Evolutionary conservation across 2,329 filamentous ascomycete species (phyloP).

Genomic region (Claviceps paspali): DNA sequence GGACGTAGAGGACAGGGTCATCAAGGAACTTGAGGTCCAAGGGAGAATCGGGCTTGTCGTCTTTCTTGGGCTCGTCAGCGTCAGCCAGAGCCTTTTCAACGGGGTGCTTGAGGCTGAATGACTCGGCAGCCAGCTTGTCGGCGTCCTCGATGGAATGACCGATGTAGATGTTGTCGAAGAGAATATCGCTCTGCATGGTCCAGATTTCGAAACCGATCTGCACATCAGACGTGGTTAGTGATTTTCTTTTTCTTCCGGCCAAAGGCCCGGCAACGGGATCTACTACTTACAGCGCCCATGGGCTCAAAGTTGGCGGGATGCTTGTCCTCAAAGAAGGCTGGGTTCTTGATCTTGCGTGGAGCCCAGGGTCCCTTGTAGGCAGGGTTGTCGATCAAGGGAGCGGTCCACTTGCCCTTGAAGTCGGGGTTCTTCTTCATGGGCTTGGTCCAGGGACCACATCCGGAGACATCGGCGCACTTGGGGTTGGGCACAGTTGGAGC

Average conservation of each 20-base stretch:
- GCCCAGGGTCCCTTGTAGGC: slow-evolving; percentile 94
- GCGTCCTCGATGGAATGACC: slow-evolving; percentile 93
- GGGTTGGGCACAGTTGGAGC: slow-evolving; percentile 84
- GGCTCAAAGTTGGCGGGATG: slow-evolving; percentile 91
- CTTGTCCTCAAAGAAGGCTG: slow-evolving; percentile 94
- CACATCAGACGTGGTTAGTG: slow-evolving; percentile 6
- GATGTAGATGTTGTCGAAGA: slow-evolving; percentile 99
- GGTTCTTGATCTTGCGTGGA: slow-evolving; percentile 94
- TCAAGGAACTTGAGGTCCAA: slow-evolving; percentile 76
- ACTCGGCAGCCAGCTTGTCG: slow-evolving; percentile 73
- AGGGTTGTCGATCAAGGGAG: slow-evolving; percentile 89
- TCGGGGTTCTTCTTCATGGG: slow-evolving; percentile 88
- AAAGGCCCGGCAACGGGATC: no score
- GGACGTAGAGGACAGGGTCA: slow-evolving; percentile 74
- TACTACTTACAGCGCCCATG: slow-evolving; percentile 80
- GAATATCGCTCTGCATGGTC: slow-evolving; percentile 98
- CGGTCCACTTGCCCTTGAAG: slow-evolving; percentile 98
- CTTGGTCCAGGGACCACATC: slow-evolving; percentile 84
- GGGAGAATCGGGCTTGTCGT: slow-evolving; percentile 51
- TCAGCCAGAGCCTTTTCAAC: slow-evolving; percentile 70
- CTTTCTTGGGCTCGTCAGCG: slow-evolving; percentile 60
- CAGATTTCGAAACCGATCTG: slow-evolving; percentile 98
- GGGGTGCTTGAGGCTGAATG: slow-evolving; percentile 76
- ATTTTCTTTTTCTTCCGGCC: not conserved
- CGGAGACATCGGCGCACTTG: slow-evolving; percentile 85